phyloP scores from a whole-genome alignment of 768 basidiomycete genomes.

The Rhizopogon vinicolor region DNA sequence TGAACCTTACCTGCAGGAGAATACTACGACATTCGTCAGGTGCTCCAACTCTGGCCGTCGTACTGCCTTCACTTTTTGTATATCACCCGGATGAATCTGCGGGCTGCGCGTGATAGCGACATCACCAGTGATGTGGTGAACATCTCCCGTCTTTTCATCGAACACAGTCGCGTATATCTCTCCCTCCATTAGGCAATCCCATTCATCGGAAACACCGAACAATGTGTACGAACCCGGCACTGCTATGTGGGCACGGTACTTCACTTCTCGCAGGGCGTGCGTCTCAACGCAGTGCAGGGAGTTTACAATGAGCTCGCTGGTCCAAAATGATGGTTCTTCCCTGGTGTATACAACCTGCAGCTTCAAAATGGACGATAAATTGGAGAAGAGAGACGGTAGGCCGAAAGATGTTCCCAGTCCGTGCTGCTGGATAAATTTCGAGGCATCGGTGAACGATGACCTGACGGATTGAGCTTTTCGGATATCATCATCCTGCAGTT shows the following conservation, averaged over 20 bases:
- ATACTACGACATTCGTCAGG: constrained; percentile 44
- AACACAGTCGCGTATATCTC: constrained; percentile 42
- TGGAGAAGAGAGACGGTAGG: constrained; percentile 38
- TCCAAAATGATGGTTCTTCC: constrained; percentile 8
- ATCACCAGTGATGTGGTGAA: constrained; percentile 28
- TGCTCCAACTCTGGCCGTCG: constrained; percentile 33
- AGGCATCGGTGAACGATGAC: constrained; percentile 29
- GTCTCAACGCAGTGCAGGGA: constrained; percentile 34
- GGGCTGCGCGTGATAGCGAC: constrained; percentile 47
- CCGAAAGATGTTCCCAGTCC: constrained; percentile 43
- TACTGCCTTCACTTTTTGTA: constrained; percentile 39
- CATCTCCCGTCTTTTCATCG: constrained; percentile 24
- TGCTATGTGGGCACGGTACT: constrained; percentile 45
- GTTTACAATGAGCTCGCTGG: constrained; percentile 33
- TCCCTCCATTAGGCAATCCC: constrained; percentile 39
- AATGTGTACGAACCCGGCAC: constrained; percentile 46
- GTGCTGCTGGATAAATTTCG: constrained; percentile 37
- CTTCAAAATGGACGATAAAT: constrained; percentile 27
- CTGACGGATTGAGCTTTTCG: constrained; percentile 29
- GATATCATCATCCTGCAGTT: constrained; percentile 35
- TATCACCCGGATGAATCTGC: constrained; percentile 48
- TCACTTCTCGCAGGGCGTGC: constrained; percentile 46
- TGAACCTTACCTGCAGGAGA: constrained; percentile 36
- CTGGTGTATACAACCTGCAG: constrained; percentile 20
- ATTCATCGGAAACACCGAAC: constrained; percentile 50